Base-by-base conservation (phyloP, 1,284 basidiomycete genomes). In the Schizophyllum commune region DNA sequence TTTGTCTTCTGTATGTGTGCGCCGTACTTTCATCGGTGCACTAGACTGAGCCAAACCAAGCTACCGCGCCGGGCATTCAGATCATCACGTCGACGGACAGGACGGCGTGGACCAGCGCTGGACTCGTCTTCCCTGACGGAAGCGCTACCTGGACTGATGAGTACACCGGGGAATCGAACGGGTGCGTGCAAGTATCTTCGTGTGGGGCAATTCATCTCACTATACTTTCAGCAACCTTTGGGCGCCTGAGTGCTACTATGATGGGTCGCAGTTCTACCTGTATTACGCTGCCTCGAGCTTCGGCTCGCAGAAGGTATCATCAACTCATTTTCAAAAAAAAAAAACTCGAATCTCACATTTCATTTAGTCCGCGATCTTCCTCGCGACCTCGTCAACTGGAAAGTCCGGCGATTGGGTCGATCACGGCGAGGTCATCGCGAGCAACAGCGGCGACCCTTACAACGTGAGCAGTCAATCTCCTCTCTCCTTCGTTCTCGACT, bases 11-110 rank as follows among this genome's bases (percentile, higher is more conserved):
- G 81, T 81, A 62, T 64, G 77, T 64, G 32, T 13, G 64, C 22
- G 9, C 5, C 15, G 21, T 34, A 39, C 22, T 34, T 27, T 6
- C 8, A 11, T 9, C 27, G 19, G 15, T 27, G 32, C 52, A 33
- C 21, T 59, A 15, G 61, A 57, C 57, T 9, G 22, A 22, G 9
- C 52, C n/a, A 6, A 65, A 52, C 33, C 51, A 58, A 79, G 79
- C 79, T 0, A 81, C 79, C 32, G 80, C 75, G 9, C 67, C 70
- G 56, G 82, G 82, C 7, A 75, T 84, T 34, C 74, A 79, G 57
- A 83, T 84, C 62, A 73, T 77, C 27, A 83, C 82, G 1, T 83
- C 81, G 0, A 75, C 75, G 6, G 82, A 84, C 66, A 71, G 81
- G 21, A 80, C 70, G 1, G 74, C 74, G 17, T 85, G 80, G 80